Base-by-base conservation (phyloP, 2,329 filamentous ascomycete genomes). In the Diplodia seriata region DNA sequence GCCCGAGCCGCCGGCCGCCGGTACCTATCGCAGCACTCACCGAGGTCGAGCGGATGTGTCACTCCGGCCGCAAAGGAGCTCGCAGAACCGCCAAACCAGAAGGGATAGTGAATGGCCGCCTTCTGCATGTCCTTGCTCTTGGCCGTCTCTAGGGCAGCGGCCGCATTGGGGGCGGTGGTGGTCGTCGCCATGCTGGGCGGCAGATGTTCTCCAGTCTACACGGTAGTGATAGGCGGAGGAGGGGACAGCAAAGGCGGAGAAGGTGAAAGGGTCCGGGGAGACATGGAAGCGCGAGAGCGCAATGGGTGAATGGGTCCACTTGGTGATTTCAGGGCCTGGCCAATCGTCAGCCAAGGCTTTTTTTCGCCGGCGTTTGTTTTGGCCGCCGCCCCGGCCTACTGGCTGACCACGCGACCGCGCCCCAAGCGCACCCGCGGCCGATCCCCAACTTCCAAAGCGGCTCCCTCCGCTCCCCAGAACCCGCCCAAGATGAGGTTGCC, bases 31-130 rank as follows among this genome's bases (percentile, higher is more conserved):
- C 62, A 55, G 40, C 69, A 83, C 90, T 79, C 86, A 96, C 93
- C 88, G 71, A 97, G 85, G 86, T 97, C 94, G 76, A 98, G 84
- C 61, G 94, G 94, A 85, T 98, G 94, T 36, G 94, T 98, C 59
- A 97, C 91, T 73, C 89, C 90, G 54, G 94, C 94, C 47, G 94
- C 94, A 84, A 95, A 90, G 77, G 92, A 96, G 76, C 92, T 95
- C 62, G 94, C 93, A 77, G 92, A 97, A 67, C 95, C 95, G 71
- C 95, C 95, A 79, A 99, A 98, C 95, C 94, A 98, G 72, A 85
- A 81, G 14, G 83, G 83, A 74, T 85, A 85, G 69, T 80, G 78
- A 70, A 84, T 77, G 66, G 72, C 36, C 61, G 75, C 69, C 68
- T 77, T 74, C 72, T 79, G 77, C 65, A 79, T 76, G 74, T 81